A percentile compares a stretch with the other conserved stretches of the same genome.
Conservation (phyloP, 2,329 filamentous ascomycete species). For the Colletotrichum coccodes region DNA sequence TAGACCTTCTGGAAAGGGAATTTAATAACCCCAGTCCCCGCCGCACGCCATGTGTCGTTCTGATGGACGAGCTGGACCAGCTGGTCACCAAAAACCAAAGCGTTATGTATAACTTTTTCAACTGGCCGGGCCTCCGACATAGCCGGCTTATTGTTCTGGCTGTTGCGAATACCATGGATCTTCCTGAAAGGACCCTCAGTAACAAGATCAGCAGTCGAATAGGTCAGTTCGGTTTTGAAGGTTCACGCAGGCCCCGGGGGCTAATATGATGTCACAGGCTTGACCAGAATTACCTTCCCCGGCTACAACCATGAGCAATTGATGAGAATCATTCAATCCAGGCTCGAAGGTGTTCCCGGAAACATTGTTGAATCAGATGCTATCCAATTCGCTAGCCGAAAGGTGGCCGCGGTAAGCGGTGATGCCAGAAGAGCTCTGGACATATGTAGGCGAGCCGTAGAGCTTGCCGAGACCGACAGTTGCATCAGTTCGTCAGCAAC, state of each 20-base stretch:
- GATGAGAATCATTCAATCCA: slow-evolving; percentile 97
- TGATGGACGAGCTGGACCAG: slow-evolving; percentile 99
- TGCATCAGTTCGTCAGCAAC: slow-evolving; percentile 66
- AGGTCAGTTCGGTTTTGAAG: slow-evolving; percentile 50
- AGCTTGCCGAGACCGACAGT: slow-evolving; percentile 85
- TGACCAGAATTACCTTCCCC: slow-evolving; percentile 95
- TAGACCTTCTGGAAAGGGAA: slow-evolving; percentile 90
- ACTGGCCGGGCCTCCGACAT: slow-evolving; percentile 93
- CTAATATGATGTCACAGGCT: slow-evolving; percentile 51
- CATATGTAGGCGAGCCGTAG: slow-evolving; percentile 94
- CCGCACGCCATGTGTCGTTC: slow-evolving; percentile 91
- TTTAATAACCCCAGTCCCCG: slow-evolving; percentile 92
- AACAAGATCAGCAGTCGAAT: slow-evolving; percentile 98
- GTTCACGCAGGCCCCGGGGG: neutral
- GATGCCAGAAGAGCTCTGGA: slow-evolving; percentile 93
- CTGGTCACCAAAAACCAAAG: slow-evolving; percentile 97
- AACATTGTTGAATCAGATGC: slow-evolving; percentile 93
- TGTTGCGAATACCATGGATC: slow-evolving; percentile 98
- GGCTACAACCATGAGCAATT: slow-evolving; percentile 97
- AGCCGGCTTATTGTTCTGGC: slow-evolving; percentile 95
- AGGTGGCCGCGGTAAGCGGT: slow-evolving; percentile 95
- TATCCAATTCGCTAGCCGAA: slow-evolving; percentile 94
- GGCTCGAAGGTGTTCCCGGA: slow-evolving; percentile 86
- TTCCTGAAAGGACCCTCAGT: slow-evolving; percentile 93
- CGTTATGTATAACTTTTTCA: slow-evolving; percentile 99